A percentile compares a stretch with the other conserved stretches of the same genome.
These are phyloP conservation scores for Plasmodium inui DNA, from an alignment of 169 alveolate species.

Conservation along the genomic window DNA sequence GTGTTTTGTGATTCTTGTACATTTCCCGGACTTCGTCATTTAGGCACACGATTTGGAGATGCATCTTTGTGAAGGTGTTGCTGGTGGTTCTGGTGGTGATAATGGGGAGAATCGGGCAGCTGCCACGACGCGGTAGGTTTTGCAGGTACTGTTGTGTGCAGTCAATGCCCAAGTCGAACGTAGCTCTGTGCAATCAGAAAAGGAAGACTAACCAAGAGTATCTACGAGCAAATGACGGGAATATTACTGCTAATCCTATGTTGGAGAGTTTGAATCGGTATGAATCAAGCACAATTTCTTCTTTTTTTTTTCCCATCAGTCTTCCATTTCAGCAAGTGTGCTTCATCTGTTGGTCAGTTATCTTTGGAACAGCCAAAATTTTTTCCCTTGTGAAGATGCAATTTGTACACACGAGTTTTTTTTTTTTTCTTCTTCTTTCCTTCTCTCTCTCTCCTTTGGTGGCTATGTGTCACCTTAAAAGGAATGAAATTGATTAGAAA, in stretches of 20 bases:
- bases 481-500: neutral
- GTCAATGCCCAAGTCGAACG: neutral
- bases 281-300: neutral
- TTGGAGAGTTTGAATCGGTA: neutral
- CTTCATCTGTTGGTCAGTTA: neutral
- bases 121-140: neutral
- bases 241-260: neutral
- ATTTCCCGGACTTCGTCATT: constrained; percentile 78
- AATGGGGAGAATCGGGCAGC: neutral
- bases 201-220: neutral
- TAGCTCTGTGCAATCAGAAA: neutral
- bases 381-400: neutral
- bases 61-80: constrained; percentile 72
- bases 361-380: neutral
- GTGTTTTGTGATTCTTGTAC: constrained; percentile 85
- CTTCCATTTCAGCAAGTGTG: neutral
- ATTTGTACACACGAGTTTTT: neutral
- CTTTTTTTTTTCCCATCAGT: neutral
- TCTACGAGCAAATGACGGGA: neutral
- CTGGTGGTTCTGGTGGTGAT: neutral
- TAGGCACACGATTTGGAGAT: constrained; percentile 77
- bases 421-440: neutral
- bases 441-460: neutral
- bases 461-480: neutral
- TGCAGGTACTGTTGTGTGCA: neutral